Base-by-base conservation (phyloP, 139 green algal species). In the Coelastrella sp. region DNA sequence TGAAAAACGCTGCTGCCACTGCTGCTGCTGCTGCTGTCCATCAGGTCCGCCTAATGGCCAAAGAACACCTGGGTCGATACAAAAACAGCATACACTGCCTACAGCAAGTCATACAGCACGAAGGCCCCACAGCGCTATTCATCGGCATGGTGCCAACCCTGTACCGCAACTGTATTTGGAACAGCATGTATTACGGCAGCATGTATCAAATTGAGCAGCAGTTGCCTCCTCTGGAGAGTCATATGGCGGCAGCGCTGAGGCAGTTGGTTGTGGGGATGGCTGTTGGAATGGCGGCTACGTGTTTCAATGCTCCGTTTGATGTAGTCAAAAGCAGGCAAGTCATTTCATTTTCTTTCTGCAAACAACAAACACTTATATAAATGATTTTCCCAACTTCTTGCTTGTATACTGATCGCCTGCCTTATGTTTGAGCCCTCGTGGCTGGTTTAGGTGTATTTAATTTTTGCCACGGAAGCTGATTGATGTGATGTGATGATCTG, bases 11-110 rank as follows among this genome's bases (percentile, higher is more conserved):
- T 47, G 32, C 32, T 47, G 32, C 32, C 5, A n/a, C 4, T 7
- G 19, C 20, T 56, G 19, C 19, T 56, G 73, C 73, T 78, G 19
- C 3, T 32, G 19, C 19, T 78, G 73, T 7, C 11, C 16, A 16
- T 8, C 86, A 95, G 92, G 93, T 95, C 17, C 92, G 93, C 4
- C 57, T 96, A 23, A 96, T 96, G 93, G 93, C 92, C 17, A 93
- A 93, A 88, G 93, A 94, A 90, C 93, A 96, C 80, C 92, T 96
- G 58, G 93, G 93, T 4, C 83, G 91, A 19, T 96, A 96, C 88
- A 61, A 60, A 11, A 94, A 96, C 90, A 94, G 87, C 23, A 23
- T 84, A 73, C 89, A 96, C 88, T 96, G 92, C 93, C 64, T 94
- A 22, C 5, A 5, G 0, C 76, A 94, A 85, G 93, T 93, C 61